phyloP scores from a whole-genome alignment of 2,329 filamentous ascomycete genomes.

The Corynespora cassiicola region DNA sequence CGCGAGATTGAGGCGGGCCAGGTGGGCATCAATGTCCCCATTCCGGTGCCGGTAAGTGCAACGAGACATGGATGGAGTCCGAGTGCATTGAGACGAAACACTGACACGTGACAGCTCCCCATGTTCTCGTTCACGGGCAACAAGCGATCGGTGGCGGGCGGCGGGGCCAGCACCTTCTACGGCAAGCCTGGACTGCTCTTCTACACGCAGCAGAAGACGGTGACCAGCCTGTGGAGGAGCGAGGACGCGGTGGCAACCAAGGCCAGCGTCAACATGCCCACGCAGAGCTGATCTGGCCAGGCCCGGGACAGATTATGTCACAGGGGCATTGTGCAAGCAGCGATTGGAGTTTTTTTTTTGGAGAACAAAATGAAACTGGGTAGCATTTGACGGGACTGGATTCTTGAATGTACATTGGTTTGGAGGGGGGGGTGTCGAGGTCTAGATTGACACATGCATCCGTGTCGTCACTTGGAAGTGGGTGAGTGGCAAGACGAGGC shows the following conservation, averaged over 20 bases:
- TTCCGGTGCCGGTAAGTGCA: conserved; percentile 61
- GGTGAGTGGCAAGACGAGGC: too few relatives aligned
- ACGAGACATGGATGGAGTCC: too few relatives aligned
- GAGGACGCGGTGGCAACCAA: conserved; percentile 85
- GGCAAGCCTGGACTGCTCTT: conserved; percentile 91
- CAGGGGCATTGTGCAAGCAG: too few relatives aligned
- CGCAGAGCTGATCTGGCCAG: too few relatives aligned
- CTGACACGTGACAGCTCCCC: conserved; percentile 49
- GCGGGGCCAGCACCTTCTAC: conserved; percentile 93
- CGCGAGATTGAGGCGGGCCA: conserved; percentile 84
- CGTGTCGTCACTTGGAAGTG: too few relatives aligned
- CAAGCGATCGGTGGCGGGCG: conserved; percentile 89
- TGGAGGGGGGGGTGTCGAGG: too few relatives aligned
- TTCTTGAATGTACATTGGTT: too few relatives aligned
- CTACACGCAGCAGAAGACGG: conserved; percentile 97
- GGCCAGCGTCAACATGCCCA: conserved; percentile 89
- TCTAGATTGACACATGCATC: too few relatives aligned
- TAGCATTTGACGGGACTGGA: too few relatives aligned
- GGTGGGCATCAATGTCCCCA: conserved; percentile 85
- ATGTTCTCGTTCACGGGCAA: conserved; percentile 72
- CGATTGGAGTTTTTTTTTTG: too few relatives aligned
- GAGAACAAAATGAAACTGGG: too few relatives aligned
- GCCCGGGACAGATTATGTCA: too few relatives aligned
- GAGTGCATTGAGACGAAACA: not conserved
- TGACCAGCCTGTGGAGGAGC: conserved; percentile 87